Evolutionary conservation across 176 grass and related monocot genomes (phyloP).

Genomic region (Oryza glumipatula): DNA sequence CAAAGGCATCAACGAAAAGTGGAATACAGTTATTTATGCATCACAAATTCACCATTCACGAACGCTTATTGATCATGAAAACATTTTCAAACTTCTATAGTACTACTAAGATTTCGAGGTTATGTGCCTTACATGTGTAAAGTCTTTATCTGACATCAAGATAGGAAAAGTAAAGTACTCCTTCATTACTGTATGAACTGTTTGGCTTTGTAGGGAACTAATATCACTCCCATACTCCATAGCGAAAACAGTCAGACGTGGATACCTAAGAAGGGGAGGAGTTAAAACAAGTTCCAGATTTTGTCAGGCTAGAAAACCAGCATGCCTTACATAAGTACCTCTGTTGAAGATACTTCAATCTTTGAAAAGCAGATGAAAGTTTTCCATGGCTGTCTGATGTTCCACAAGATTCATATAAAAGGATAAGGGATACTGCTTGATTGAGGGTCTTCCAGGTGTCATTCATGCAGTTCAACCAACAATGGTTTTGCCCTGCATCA

Average conservation of each 20-base stretch:
- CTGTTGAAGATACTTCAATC: conserved; percentile 64
- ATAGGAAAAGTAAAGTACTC: conserved; percentile 63
- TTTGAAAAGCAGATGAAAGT: conserved; percentile 44
- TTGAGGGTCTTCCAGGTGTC: conserved; percentile 44
- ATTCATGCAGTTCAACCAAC: conserved; percentile 56
- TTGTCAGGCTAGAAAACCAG: conserved; percentile 1
- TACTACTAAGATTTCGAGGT: conserved; percentile 7
- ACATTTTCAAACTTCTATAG: conserved; percentile 19
- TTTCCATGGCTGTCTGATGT: conserved; percentile 13
- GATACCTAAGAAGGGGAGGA: conserved; percentile 46
- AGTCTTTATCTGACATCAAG: conserved; percentile 53
- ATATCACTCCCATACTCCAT: conserved; percentile 49
- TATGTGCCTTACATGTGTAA: conserved; percentile 50
- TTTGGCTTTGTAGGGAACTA: conserved; percentile 46
- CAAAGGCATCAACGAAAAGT: neutral
- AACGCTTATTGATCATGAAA: neutral
- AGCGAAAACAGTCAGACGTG: conserved; percentile 53
- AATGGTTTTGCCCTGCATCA: conserved; percentile 52
- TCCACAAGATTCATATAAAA: conserved; percentile 44
- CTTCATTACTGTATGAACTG: conserved; percentile 37
- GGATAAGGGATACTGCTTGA: conserved; percentile 48
- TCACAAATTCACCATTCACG: neutral
- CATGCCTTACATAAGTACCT: conserved; percentile 44
- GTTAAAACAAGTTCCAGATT: conserved; percentile 32
- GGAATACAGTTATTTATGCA: neutral